Base-by-base conservation (phyloP, 2,329 filamentous ascomycete genomes). In the Stylonectria norvegica region DNA sequence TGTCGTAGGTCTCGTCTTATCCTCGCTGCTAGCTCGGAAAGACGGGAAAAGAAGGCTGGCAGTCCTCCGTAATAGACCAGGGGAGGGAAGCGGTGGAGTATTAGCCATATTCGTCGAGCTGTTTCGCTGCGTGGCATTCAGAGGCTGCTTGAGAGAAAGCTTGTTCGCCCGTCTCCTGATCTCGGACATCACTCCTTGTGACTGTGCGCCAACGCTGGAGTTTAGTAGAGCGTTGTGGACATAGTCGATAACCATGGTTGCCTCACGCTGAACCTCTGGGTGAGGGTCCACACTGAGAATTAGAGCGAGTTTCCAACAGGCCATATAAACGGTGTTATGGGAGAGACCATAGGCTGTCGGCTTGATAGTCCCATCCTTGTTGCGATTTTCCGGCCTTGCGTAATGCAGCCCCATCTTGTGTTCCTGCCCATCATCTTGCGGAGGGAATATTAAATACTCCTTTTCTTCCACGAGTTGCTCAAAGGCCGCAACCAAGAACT, bases 281-380 rank as follows among this genome's bases (percentile, higher is more conserved):
- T 96, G 90, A 28, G 93, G 91, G 59, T 98, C 93, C 14, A 95
- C 88, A 31, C 89, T 91, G 63, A 97, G 75, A 47, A 95, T 87
- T 43, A 96, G 72, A 30, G 94, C 76, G 57, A 96, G 87, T 62
- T 95, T 93, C 93, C 93, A 98, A 47, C 94, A 85, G 1, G 90
- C 86, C 20, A 90, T 85, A 62, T 94, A 96, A 14, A 95, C 86
- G 0, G 89, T 95, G 58, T 95, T 93, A 49, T 87, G 83, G 10
- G 90, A 89, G 9, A 87, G 65, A 1, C 79, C 77, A 31, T 79
- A 75, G 3, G 76, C 71, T 3, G 69, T 59, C 18, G 71, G 67
- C 57, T 78, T 79, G 60, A 81, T 77, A 5, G 69, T 73, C 4
- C 78, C 79, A 47, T 83, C 76, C 11, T 65, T 58, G 54, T 78